Base-by-base conservation (phyloP, 2,329 filamentous ascomycete genomes). In the Xylariales sp. region DNA sequence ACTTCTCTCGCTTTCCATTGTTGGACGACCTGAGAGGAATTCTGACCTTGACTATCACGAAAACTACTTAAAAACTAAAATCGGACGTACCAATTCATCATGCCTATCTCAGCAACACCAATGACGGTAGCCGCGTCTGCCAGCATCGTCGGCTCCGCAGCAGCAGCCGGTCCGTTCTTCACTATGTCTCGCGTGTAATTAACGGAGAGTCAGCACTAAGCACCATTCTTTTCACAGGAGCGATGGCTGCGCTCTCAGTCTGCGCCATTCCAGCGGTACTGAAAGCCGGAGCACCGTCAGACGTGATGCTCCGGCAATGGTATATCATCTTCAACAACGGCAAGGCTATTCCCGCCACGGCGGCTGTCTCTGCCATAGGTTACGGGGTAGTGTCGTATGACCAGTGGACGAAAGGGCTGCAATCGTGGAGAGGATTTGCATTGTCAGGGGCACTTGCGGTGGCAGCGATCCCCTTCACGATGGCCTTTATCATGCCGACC, bases 361-460 rank as follows among this genome's bases (percentile, higher is more conserved):
- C 38, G 3, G 27, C 49, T 6, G 47, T 50, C 11, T 47, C 49
- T 24, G 51, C 45, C 5, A 24, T 52, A 34, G 51, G 51, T 38
- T 48, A 50, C 45, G 44, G 39, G 33, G 31, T 28, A 22, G 42
- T 51, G 14, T 51, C 52, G 4, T 53, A 55, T 28, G 38, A 27
- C 14, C 39, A 41, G 37, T 50, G 44, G 39, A 20, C 41, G 10
- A 40, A 36, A 12, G 51, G 46, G 2, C 42, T 51, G 29, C 47
- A 53, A 11, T 47, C 52, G 9, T 56, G 53, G 51, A 44, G 52
- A 14, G 52, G 53, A 1, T 53, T 51, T 35, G 53, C 51, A 38
- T 47, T 44, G 8, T 47, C 42, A 2, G 49, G 50, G n/a, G 40
- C 35, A 27, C 39, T 53, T 46, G 39, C 43, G 14, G 43, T 36